phyloP scores from a whole-genome alignment of 1,284 basidiomycete species.

The Pterulicium gracile region DNA sequence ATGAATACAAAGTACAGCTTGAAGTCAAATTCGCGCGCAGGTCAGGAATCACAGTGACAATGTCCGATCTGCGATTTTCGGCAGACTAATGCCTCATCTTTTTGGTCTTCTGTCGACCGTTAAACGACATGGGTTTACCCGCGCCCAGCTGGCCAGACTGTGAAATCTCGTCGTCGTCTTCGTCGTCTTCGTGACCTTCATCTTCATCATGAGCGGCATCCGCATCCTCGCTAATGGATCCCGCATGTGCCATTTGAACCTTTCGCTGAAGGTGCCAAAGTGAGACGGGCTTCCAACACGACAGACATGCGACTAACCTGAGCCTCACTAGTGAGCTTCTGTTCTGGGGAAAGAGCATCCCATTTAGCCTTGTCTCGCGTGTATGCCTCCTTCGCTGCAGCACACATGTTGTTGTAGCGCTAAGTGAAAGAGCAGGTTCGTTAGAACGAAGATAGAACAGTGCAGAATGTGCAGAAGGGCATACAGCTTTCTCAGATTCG shows the following conservation, averaged over 20 bases:
- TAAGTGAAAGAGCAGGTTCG: conserved; percentile 11
- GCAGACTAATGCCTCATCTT: not conserved
- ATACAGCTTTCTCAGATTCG: conserved; percentile 64
- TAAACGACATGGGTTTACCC: not conserved
- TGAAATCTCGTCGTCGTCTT: not conserved
- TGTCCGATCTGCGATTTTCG: no score
- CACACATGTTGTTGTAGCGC: conserved; percentile 4
- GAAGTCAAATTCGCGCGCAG: not conserved
- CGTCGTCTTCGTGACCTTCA: not conserved
- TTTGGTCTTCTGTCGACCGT: not conserved
- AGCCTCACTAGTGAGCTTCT: not conserved
- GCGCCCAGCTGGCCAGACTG: not conserved
- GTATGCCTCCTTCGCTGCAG: not conserved
- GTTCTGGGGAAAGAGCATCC: conserved; percentile 2
- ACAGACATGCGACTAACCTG: not conserved
- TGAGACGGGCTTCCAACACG: not conserved
- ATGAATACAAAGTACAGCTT: not conserved
- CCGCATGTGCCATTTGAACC: not conserved
- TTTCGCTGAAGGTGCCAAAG: not conserved
- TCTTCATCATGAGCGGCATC: not conserved
- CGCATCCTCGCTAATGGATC: not conserved
- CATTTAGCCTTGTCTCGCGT: conserved; percentile 1
- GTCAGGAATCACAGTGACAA: not conserved
- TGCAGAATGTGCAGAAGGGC: conserved; percentile 11
- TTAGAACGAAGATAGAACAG: conserved; percentile 12